Conservation (phyloP, 441 rosid genomes). For the Adansonia rubrostipa region DNA sequence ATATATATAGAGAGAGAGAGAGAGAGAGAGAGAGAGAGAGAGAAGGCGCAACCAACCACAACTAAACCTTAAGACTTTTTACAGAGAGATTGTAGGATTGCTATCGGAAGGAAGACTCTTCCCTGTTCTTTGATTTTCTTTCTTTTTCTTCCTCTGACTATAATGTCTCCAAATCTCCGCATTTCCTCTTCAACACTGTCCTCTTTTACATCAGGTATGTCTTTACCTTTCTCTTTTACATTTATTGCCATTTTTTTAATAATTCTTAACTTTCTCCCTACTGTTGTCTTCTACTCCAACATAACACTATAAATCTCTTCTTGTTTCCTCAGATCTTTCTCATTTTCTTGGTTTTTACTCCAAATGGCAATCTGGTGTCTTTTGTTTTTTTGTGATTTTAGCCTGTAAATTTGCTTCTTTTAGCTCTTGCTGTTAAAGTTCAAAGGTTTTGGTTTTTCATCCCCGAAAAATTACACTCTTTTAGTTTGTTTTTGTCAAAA, state of each 20-base stretch:
- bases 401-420: slow-evolving; percentile 27
- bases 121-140: neutral
- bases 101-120: slow-evolving; percentile 10
- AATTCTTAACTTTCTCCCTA: neutral
- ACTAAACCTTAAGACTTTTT: neutral
- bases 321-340: slow-evolving; percentile 49
- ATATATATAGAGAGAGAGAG: slow-evolving; percentile 34
- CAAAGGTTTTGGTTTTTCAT: neutral
- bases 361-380: slow-evolving; percentile 40
- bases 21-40: slow-evolving; percentile 34
- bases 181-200: slow-evolving; percentile 19
- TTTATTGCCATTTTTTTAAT: neutral
- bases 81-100: slow-evolving; percentile 10
- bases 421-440: neutral
- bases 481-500: neutral
- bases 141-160: slow-evolving; percentile 18
- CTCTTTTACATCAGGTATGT: slow-evolving; percentile 39
- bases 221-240: neutral
- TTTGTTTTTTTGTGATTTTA: slow-evolving; percentile 32
- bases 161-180: slow-evolving; percentile 41
- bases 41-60: too few species aligned
- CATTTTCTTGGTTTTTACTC: slow-evolving; percentile 33
- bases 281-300: neutral
- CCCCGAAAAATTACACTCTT: neutral
- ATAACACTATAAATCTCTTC: slow-evolving; percentile 14